Evolutionary conservation across 345 rosid species (phyloP).

Genomic region (Murraya koenigii): DNA sequence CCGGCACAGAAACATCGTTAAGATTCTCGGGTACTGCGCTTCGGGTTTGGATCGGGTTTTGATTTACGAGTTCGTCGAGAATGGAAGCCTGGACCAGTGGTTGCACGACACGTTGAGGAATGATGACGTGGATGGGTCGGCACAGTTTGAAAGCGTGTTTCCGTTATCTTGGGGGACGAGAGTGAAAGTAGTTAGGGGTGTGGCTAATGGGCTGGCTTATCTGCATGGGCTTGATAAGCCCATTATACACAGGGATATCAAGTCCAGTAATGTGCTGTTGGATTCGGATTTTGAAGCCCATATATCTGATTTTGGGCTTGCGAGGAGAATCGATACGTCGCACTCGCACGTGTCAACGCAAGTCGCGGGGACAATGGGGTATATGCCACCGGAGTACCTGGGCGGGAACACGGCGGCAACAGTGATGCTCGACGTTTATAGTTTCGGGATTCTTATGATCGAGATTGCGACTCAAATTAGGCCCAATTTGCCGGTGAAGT

Average conservation of each 20-base stretch:
- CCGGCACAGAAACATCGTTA: constrained; percentile 64
- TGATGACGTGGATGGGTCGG: constrained; percentile 4
- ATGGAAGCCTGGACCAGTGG: constrained; percentile 79
- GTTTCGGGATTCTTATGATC: constrained; percentile 80
- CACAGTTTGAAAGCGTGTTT: background rate
- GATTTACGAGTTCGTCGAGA: constrained; percentile 74
- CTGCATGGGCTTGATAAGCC: constrained; percentile 63
- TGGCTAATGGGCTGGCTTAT: constrained; percentile 70
- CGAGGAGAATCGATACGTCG: constrained; percentile 46
- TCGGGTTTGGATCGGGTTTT: constrained; percentile 63
- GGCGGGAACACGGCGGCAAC: constrained; percentile 74
- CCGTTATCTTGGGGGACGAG: constrained; percentile 63
- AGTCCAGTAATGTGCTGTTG: constrained; percentile 73
- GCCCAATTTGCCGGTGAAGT: constrained; percentile 56
- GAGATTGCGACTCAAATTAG: constrained; percentile 58
- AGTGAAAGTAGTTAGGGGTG: constrained; percentile 40
- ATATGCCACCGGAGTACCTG: constrained; percentile 95
- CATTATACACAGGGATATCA: constrained; percentile 83
- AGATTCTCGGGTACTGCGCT: constrained; percentile 72
- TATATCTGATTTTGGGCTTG: constrained; percentile 82
- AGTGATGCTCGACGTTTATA: constrained; percentile 61
- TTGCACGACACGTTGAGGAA: constrained; percentile 44
- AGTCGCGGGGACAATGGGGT: constrained; percentile 92
- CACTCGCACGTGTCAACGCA: constrained; percentile 88
- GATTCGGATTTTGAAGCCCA: constrained; percentile 62